Evolutionary conservation across 2,329 filamentous ascomycete species (phyloP).

Genomic region (Fusarium odoratissimum): DNA sequence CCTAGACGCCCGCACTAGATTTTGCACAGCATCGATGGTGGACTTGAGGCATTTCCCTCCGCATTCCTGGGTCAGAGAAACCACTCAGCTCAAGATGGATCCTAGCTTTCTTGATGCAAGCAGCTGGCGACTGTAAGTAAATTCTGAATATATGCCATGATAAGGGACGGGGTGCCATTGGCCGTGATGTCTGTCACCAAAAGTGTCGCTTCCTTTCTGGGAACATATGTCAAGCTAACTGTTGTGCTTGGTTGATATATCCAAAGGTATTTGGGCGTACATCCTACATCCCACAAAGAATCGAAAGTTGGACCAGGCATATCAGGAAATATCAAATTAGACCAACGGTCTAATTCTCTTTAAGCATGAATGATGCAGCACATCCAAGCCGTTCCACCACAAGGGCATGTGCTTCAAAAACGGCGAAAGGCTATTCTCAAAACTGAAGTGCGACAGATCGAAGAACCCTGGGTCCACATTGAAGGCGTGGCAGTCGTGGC

Average conservation of each 20-base stretch:
- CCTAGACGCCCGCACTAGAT: conserved; percentile 18
- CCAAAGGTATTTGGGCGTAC: not conserved
- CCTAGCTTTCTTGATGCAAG: not conserved
- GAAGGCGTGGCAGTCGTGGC: conserved; percentile 9
- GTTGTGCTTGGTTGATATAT: not conserved
- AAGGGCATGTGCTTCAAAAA: conserved; percentile 29
- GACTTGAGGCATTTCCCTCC: conserved; percentile 52
- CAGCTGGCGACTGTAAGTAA: not conserved
- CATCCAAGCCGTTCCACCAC: conserved; percentile 26
- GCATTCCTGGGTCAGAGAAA: conserved; percentile 36
- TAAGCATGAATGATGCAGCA: conserved; percentile 22
- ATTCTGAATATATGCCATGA: not conserved
- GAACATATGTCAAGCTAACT: not conserved
- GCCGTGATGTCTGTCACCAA: not conserved
- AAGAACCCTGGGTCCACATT: conserved; percentile 32
- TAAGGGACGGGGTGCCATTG: not conserved
- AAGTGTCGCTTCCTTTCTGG: not conserved
- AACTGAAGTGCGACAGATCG: conserved; percentile 28
- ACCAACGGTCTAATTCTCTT: conserved; percentile 11
- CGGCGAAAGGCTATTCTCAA: conserved; percentile 30
- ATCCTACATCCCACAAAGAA: not conserved
- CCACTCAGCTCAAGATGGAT: conserved; percentile 10
- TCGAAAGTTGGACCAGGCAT: not conserved
- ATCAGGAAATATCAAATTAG: conserved; percentile 16
- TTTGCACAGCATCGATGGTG: conserved; percentile 34